Conservation (phyloP, 2,329 filamentous ascomycete genomes). For the Colletotrichum sp. region DNA sequence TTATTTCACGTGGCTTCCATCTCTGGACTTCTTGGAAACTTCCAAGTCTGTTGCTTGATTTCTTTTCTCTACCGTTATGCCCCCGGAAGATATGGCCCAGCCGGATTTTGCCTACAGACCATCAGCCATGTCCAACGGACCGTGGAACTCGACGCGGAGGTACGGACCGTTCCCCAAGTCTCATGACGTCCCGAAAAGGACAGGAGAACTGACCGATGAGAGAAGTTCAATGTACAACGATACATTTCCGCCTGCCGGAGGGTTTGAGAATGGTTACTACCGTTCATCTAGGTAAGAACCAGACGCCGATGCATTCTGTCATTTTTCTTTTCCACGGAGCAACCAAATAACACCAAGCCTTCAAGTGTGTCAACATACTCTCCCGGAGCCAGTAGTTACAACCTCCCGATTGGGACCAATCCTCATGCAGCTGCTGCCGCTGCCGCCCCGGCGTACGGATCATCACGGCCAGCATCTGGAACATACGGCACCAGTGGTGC, state of each 20-base stretch:
- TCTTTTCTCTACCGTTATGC: constrained; percentile 32
- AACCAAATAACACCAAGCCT: constrained; percentile 36
- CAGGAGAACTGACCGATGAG: constrained; percentile 16
- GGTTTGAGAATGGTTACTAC: constrained; percentile 41
- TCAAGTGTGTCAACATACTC: constrained; percentile 49
- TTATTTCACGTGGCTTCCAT: constrained; percentile 23
- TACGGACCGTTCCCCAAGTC: constrained; percentile 40
- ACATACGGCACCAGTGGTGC: constrained; percentile 35
- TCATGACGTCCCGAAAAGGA: constrained; percentile 1
- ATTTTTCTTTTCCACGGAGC: not conserved
- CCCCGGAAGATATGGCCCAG: constrained; percentile 48
- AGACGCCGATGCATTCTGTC: constrained; percentile 1
- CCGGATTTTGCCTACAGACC: constrained; percentile 53
- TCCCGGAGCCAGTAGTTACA: constrained; percentile 32
- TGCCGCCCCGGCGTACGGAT: constrained; percentile 44
- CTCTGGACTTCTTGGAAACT: constrained; percentile 10
- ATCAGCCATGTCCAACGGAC: constrained; percentile 49
- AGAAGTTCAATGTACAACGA: constrained; percentile 39
- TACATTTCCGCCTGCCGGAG: constrained; percentile 32
- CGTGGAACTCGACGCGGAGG: constrained; percentile 59
- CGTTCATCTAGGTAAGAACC: constrained; percentile 42
- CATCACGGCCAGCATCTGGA: constrained; percentile 43
- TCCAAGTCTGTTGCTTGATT: constrained; percentile 18
- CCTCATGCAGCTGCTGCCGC: constrained; percentile 41
- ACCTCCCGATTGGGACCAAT: constrained; percentile 35